Evolutionary conservation across 2,329 filamentous ascomycete species (phyloP).

Genomic region (Paraphoma chrysanthemicola): DNA sequence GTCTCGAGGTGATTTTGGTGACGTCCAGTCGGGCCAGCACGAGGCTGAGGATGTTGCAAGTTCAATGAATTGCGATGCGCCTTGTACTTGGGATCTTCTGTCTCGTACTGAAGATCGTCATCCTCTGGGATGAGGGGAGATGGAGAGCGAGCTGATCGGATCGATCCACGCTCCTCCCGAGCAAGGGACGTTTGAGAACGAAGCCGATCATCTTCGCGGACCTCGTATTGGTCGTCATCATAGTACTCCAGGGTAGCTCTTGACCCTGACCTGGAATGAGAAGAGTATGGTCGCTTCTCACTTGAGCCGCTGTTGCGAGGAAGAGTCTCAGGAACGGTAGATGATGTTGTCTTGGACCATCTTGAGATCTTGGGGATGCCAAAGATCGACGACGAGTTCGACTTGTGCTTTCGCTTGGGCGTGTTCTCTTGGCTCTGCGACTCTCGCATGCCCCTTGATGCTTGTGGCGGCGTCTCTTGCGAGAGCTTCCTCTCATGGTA

Average conservation of each 20-base stretch:
- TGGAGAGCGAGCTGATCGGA: slow-evolving; percentile 52
- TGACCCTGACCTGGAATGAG: slow-evolving; percentile 79
- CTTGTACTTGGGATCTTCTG: slow-evolving; percentile 77
- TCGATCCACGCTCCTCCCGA: slow-evolving; percentile 25
- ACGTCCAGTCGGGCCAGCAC: slow-evolving; percentile 74
- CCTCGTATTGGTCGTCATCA: slow-evolving; percentile 61
- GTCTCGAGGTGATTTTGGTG: slow-evolving; percentile 77
- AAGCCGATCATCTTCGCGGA: slow-evolving; percentile 64
- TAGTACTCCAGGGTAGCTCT: slow-evolving; percentile 70
- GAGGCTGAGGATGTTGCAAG: slow-evolving; percentile 79
- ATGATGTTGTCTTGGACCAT: slow-evolving; percentile 96
- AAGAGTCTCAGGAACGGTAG: slow-evolving; percentile 81
- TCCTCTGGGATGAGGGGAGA: slow-evolving; percentile 63
- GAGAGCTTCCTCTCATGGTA: slow-evolving; percentile 45
- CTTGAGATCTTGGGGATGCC: slow-evolving; percentile 84
- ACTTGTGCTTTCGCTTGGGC: slow-evolving; percentile 85
- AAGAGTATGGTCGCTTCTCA: slow-evolving; percentile 67
- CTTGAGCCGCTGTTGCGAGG: slow-evolving; percentile 65
- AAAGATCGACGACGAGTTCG: slow-evolving; percentile 79
- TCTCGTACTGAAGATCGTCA: slow-evolving; percentile 53
- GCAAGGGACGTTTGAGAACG: slow-evolving; percentile 49
- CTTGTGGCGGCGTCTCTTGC: slow-evolving; percentile 63
- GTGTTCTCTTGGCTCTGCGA: slow-evolving; percentile 81
- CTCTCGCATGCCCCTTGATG: slow-evolving; percentile 39
- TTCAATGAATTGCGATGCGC: slow-evolving; percentile 82